Conservation (phyloP, 2,329 filamentous ascomycete genomes). For the Nannizziopsis arthrosporioides region DNA sequence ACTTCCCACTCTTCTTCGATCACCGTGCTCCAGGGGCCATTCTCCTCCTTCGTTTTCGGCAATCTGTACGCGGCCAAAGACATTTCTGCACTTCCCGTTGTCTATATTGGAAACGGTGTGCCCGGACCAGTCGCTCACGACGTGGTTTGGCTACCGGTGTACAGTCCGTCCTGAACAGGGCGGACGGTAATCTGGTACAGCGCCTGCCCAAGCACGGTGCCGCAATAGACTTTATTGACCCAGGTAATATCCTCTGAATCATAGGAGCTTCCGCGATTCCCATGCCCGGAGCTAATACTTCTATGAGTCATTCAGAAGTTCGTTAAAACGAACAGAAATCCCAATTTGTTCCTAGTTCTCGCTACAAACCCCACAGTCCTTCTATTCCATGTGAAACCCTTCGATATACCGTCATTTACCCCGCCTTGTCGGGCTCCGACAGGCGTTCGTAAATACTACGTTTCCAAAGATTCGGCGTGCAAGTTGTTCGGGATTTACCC, state of each 20-base stretch:
- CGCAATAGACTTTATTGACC: slow-evolving; percentile 7
- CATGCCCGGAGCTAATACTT: too few relatives aligned
- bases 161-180: slow-evolving; percentile 42
- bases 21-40: slow-evolving; percentile 21
- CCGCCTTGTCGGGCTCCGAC: neutral
- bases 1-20: slow-evolving; percentile 19
- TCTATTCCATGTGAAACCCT: slow-evolving; percentile 4
- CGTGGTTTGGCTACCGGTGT: slow-evolving; percentile 38
- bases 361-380: neutral
- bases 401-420: neutral
- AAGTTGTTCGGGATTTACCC: slow-evolving; percentile 9
- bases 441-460: neutral
- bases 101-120: slow-evolving; percentile 14
- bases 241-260: slow-evolving; percentile 4
- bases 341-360: neutral
- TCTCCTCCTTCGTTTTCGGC: slow-evolving; percentile 13
- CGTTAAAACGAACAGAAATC: too few relatives aligned
- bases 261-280: neutral
- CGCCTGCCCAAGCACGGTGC: slow-evolving; percentile 4
- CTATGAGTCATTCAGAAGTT: too few relatives aligned
- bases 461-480: slow-evolving; percentile 4
- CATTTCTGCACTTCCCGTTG: slow-evolving; percentile 13
- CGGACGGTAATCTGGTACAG: slow-evolving; percentile 37
- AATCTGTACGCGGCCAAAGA: slow-evolving; percentile 6
- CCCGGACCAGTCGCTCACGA: slow-evolving; percentile 19